A percentile compares a stretch with the other conserved stretches of the same genome.
phyloP scores from a whole-genome alignment of 768 basidiomycete genomes.

The Serendipita sp. region DNA sequence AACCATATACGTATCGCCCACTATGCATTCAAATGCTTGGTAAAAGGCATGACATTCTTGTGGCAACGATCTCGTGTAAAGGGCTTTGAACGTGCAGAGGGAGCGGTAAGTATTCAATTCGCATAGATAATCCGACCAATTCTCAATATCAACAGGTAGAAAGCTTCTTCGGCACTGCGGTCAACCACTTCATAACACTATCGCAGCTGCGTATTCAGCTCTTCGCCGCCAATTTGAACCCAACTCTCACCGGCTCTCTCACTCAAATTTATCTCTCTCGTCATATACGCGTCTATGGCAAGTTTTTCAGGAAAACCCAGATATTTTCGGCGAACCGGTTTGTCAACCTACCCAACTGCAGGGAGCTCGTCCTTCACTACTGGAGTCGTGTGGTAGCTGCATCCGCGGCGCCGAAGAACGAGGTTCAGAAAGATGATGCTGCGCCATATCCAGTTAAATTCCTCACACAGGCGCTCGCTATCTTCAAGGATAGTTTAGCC shows the following conservation, averaged over 20 bases:
- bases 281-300: conserved; percentile 58
- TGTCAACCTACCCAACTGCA: conserved; percentile 43
- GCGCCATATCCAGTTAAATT: conserved; percentile 65
- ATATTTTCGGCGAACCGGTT: conserved; percentile 43
- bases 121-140: too few species aligned
- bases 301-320: conserved; percentile 17
- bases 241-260: conserved; percentile 23
- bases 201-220: conserved; percentile 40
- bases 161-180: conserved; percentile 45
- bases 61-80: conserved; percentile 38
- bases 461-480: conserved; percentile 69
- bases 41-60: conserved; percentile 55
- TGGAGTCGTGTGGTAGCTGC: conserved; percentile 69
- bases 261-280: conserved; percentile 40
- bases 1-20: conserved; percentile 44
- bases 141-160: conserved; percentile 44
- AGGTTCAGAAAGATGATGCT: conserved; percentile 36
- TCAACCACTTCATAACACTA: conserved; percentile 38
- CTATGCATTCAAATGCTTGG: conserved; percentile 58
- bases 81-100: conserved; percentile 29
- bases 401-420: conserved; percentile 26
- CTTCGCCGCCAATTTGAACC: conserved; percentile 20
- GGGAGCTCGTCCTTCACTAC: conserved; percentile 58
- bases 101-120: conserved; percentile 33
- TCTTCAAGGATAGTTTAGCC: conserved; percentile 69